Evolutionary conservation across 2,329 filamentous ascomycete species (phyloP).

Genomic region (Diaporthe vexans): DNA sequence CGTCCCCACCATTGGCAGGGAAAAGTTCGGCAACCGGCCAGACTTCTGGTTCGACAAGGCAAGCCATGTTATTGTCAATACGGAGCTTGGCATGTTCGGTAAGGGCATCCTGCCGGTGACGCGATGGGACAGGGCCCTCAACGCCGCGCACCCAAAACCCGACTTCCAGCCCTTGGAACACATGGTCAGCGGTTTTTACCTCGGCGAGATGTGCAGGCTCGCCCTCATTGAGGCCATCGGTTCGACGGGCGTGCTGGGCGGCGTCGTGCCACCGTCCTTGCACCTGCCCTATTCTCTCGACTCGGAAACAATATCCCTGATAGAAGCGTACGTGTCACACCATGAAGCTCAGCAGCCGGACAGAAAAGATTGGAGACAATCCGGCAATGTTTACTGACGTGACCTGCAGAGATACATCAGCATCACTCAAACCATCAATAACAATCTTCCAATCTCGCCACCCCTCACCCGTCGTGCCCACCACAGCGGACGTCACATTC

Average conservation of each 20-base stretch:
- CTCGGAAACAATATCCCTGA: conserved; percentile 71
- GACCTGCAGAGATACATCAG: conserved; percentile 58
- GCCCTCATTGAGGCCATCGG: conserved; percentile 71
- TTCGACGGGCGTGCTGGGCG: conserved; percentile 67
- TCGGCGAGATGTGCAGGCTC: conserved; percentile 74
- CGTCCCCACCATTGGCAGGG: conserved; percentile 65
- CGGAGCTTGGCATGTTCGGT: conserved; percentile 77
- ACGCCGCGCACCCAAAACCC: conserved; percentile 66
- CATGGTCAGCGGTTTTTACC: conserved; percentile 74
- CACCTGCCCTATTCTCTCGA: conserved; percentile 68
- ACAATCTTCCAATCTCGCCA: conserved; percentile 64
- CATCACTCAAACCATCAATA: conserved; percentile 59
- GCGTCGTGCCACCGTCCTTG: conserved; percentile 68
- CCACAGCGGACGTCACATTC: conserved; percentile 62
- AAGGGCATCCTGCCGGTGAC: conserved; percentile 70
- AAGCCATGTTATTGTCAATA: conserved; percentile 76
- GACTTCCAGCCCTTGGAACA: conserved; percentile 75
- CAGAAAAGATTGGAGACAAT: too few relatives aligned
- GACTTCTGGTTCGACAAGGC: conserved; percentile 69
- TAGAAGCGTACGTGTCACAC: conserved; percentile 67
- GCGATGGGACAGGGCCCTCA: conserved; percentile 70
- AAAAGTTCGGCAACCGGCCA: conserved; percentile 71
- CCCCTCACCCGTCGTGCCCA: conserved; percentile 59
- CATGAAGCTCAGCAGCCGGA: not conserved
- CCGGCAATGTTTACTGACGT: conserved; percentile 26